Percentiles rank a stretch among this genome's conserved stretches.
phyloP scores from a whole-genome alignment of 805 yeast species.

The Phaffomyces antillensis region DNA sequence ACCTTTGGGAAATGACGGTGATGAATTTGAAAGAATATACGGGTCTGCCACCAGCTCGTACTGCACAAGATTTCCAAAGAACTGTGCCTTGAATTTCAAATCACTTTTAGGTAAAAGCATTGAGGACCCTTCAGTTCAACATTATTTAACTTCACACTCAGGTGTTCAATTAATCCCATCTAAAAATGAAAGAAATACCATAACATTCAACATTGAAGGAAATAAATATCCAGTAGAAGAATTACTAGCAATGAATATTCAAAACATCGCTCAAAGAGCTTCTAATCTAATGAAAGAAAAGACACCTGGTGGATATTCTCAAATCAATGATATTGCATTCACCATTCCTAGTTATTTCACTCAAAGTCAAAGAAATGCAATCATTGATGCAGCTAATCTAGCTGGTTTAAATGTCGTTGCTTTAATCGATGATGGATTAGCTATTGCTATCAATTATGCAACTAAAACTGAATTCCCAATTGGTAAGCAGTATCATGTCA shows the following conservation, averaged over 20 bases:
- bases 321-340: constrained; percentile 60
- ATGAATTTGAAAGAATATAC: constrained; percentile 60
- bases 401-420: constrained; percentile 61
- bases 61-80: constrained; percentile 66
- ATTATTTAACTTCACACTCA: constrained; percentile 50
- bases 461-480: constrained; percentile 41
- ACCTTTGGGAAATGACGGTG: constrained; percentile 28
- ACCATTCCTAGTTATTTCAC: constrained; percentile 71
- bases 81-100: constrained; percentile 62
- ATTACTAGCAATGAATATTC: constrained; percentile 72
- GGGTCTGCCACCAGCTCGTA: constrained; percentile 71
- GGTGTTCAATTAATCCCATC: constrained; percentile 45
- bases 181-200: constrained; percentile 40
- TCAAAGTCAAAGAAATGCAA: constrained; percentile 59
- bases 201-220: constrained; percentile 48
- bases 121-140: constrained; percentile 38
- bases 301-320: constrained; percentile 40
- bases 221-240: constrained; percentile 64
- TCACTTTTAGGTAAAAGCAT: constrained; percentile 58
- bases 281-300: constrained; percentile 48
- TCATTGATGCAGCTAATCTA: constrained; percentile 63
- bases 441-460: constrained; percentile 80
- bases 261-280: constrained; percentile 61
- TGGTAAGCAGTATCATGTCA: constrained; percentile 52
- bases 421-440: constrained; percentile 85